These are phyloP conservation scores for Cenchrus americanus DNA, from an alignment of 176 grass and related monocot species.

Conservation along the genomic window DNA sequence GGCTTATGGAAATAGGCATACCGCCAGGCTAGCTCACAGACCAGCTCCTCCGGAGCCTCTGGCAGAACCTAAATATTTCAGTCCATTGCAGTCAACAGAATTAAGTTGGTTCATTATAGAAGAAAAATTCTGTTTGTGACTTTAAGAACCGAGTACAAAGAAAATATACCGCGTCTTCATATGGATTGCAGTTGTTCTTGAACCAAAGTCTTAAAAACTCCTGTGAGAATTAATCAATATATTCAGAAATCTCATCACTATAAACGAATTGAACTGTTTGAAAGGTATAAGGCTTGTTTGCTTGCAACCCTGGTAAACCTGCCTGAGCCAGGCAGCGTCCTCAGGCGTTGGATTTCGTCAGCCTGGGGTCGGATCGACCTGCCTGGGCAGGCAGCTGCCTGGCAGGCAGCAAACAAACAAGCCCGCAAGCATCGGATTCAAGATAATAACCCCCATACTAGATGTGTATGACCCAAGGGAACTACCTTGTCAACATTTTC, in stretches of 20 bases:
- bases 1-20: constrained; percentile 44
- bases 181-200: constrained; percentile 96
- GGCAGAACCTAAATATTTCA: constrained; percentile 73
- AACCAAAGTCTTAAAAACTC: constrained; percentile 98
- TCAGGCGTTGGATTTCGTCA: too few species aligned
- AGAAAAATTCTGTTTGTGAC: background rate
- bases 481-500: constrained; percentile 98
- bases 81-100: constrained; percentile 27
- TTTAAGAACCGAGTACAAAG: background rate
- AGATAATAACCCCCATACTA: background rate
- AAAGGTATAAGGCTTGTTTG: background rate
- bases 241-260: constrained; percentile 30
- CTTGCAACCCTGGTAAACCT: too few species aligned
- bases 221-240: constrained; percentile 45
- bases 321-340: too few species aligned
- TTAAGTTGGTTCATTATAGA: background rate
- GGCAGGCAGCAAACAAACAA: too few species aligned
- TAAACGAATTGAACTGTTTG: constrained; percentile 8
- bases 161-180: constrained; percentile 77
- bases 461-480: background rate
- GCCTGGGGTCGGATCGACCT: too few species aligned
- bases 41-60: constrained; percentile 85
- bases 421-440: background rate
- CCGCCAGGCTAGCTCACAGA: constrained; percentile 89
- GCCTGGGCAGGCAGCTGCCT: too few species aligned